Percentiles rank a stretch among this genome's conserved stretches.
Conservation (phyloP, 2,329 filamentous ascomycete species). For the Colletotrichum sp. region DNA sequence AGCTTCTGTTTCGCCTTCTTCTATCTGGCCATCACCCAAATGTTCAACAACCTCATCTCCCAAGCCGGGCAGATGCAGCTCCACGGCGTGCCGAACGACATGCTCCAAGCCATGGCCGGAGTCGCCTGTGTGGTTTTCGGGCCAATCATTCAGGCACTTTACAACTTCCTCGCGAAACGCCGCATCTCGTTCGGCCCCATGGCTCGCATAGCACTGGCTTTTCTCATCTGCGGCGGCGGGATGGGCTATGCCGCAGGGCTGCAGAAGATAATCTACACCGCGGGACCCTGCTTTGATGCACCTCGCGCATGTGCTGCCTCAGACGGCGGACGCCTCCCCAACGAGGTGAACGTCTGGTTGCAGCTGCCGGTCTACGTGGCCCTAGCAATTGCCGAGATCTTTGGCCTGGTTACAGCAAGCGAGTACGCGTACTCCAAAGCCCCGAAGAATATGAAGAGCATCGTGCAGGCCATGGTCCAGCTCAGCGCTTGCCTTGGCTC, state of each 20-base stretch:
- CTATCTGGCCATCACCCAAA: constrained; percentile 54
- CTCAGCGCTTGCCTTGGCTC: constrained; percentile 19
- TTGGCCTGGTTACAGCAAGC: constrained; percentile 42
- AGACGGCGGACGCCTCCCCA: constrained; percentile 22
- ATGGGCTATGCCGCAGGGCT: constrained; percentile 55
- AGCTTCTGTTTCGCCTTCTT: constrained; percentile 13
- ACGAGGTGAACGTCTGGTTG: constrained; percentile 40
- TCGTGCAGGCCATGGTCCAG: constrained; percentile 32
- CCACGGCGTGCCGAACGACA: constrained; percentile 58
- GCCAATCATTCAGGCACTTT: constrained; percentile 57
- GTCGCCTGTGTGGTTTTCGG: constrained; percentile 58
- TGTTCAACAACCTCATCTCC: constrained; percentile 58
- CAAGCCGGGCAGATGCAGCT: constrained; percentile 58
- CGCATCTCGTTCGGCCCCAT: constrained; percentile 56
- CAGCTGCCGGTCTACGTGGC: constrained; percentile 43
- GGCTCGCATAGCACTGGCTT: constrained; percentile 56
- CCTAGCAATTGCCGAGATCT: constrained; percentile 43
- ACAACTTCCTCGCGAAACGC: constrained; percentile 50
- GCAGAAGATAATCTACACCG: constrained; percentile 43
- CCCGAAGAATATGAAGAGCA: constrained; percentile 40
- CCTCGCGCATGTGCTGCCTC: constrained; percentile 27
- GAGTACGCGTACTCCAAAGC: constrained; percentile 48
- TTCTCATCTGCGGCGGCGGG: constrained; percentile 47
- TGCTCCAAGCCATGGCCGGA: constrained; percentile 58
- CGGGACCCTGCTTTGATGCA: constrained; percentile 21